phyloP scores from a whole-genome alignment of 2,329 filamentous ascomycete species.

The Aspergillus nomiae region DNA sequence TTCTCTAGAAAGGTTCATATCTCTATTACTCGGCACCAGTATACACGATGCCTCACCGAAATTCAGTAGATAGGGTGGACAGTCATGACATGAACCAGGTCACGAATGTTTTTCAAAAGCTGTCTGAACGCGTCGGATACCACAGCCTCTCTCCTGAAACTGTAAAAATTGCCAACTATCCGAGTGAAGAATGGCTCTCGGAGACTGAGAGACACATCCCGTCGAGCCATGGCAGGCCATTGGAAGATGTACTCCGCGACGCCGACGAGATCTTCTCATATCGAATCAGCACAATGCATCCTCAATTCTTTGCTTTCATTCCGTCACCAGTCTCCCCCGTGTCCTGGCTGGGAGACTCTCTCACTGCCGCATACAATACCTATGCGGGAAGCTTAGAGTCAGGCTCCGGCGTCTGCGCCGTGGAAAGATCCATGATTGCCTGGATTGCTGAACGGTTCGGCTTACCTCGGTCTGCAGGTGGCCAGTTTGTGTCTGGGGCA shows the following conservation, averaged over 20 bases:
- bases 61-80: not conserved
- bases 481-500: conserved; percentile 22
- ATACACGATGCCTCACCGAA: not conserved
- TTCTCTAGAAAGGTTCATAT: not conserved
- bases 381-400: conserved; percentile 7
- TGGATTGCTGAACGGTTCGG: conserved; percentile 19
- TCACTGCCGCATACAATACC: conserved; percentile 4
- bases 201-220: not conserved
- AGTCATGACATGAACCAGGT: not conserved
- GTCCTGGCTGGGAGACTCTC: conserved; percentile 11
- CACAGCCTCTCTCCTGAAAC: too few relatives aligned
- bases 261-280: conserved; percentile 4
- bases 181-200: not conserved
- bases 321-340: conserved; percentile 10
- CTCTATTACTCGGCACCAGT: not conserved
- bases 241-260: not conserved
- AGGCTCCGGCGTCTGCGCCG: conserved; percentile 14
- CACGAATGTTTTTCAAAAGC: not conserved
- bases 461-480: conserved; percentile 18
- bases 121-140: not conserved
- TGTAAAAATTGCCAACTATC: not conserved
- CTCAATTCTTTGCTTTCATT: conserved; percentile 15
- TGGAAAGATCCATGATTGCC: conserved; percentile 12
- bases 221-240: not conserved
- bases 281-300: conserved; percentile 1